Conservation (phyloP, 495 filamentous ascomycete species). For the Tetracladium setigerum region DNA sequence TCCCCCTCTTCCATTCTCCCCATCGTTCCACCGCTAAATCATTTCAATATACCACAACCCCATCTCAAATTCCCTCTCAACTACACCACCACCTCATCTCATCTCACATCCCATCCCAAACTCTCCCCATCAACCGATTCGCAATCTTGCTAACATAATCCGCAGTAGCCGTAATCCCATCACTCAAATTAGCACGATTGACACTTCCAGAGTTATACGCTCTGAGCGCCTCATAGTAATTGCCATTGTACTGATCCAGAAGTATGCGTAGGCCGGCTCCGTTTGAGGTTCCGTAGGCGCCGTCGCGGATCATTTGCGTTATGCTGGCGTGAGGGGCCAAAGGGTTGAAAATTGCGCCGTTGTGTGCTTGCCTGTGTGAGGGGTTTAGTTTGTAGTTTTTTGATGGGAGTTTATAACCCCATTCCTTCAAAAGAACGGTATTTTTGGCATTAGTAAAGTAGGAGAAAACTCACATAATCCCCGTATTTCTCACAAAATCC, state of each 20-base stretch:
- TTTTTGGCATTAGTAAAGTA: too few relatives aligned
- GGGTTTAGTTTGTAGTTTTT: slow-evolving; percentile 25
- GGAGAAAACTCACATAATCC: too few relatives aligned
- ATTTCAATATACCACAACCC: too few relatives aligned
- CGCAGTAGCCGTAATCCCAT: slow-evolving; percentile 26
- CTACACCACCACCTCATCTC: too few relatives aligned
- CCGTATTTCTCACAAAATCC: slow-evolving; percentile 24
- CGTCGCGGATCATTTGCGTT: slow-evolving; percentile 29
- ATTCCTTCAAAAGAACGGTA: slow-evolving; percentile 31
- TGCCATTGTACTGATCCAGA: slow-evolving; percentile 22
- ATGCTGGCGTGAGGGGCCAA: slow-evolving; percentile 22
- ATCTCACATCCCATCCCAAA: slow-evolving; percentile 14
- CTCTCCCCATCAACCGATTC: slow-evolving; percentile 30
- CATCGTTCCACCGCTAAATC: too few relatives aligned
- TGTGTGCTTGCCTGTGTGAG: slow-evolving; percentile 7
- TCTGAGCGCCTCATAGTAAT: slow-evolving; percentile 31
- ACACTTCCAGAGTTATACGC: slow-evolving; percentile 35
- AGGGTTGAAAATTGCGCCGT: slow-evolving; percentile 3
- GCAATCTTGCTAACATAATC: slow-evolving; percentile 33
- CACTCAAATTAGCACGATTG: slow-evolving; percentile 28
- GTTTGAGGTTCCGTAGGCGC: slow-evolving; percentile 29
- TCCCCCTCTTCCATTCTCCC: too few relatives aligned
- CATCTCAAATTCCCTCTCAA: too few relatives aligned
- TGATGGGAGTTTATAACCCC: slow-evolving; percentile 22
- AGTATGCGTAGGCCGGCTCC: slow-evolving; percentile 19